Evolutionary conservation across 805 yeast species (phyloP).

Genomic region (Sugiyamaella chiloensis): DNA sequence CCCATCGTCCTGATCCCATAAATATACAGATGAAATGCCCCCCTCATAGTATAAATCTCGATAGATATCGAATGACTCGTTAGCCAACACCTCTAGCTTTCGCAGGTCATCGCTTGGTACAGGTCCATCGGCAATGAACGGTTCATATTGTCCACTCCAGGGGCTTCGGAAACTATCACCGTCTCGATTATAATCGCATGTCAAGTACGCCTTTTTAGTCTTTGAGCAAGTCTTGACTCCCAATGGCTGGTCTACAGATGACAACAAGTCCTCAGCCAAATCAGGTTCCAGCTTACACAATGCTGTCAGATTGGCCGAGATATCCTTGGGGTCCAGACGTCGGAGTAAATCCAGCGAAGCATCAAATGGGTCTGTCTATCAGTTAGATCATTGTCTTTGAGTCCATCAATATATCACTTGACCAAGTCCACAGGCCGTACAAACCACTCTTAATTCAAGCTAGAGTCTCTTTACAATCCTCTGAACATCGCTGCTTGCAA

Average conservation of each 20-base stretch:
- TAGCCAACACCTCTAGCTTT: slow-evolving; percentile 73
- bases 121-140: slow-evolving; percentile 61
- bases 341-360: slow-evolving; percentile 77
- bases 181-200: slow-evolving; percentile 94
- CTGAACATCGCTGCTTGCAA: too few species aligned
- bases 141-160: slow-evolving; percentile 72
- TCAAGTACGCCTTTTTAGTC: slow-evolving; percentile 64
- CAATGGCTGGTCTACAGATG: slow-evolving; percentile 86
- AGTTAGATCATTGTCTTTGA: background rate
- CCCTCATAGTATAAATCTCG: slow-evolving; percentile 95
- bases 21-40: slow-evolving; percentile 81
- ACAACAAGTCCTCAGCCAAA: slow-evolving; percentile 80
- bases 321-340: slow-evolving; percentile 66
- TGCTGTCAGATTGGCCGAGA: slow-evolving; percentile 44
- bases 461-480: too few species aligned
- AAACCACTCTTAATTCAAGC: background rate
- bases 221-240: slow-evolving; percentile 47
- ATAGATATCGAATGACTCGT: slow-evolving; percentile 88
- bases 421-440: background rate
- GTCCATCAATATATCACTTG: too few species aligned
- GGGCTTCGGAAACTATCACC: slow-evolving; percentile 92
- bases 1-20: slow-evolving; percentile 83
- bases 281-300: slow-evolving; percentile 57
- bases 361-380: slow-evolving; percentile 54
- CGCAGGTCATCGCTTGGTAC: slow-evolving; percentile 67